These are phyloP conservation scores for Trichophyton benhamiae DNA, from an alignment of 2,329 filamentous ascomycete species.

Conservation along the genomic window DNA sequence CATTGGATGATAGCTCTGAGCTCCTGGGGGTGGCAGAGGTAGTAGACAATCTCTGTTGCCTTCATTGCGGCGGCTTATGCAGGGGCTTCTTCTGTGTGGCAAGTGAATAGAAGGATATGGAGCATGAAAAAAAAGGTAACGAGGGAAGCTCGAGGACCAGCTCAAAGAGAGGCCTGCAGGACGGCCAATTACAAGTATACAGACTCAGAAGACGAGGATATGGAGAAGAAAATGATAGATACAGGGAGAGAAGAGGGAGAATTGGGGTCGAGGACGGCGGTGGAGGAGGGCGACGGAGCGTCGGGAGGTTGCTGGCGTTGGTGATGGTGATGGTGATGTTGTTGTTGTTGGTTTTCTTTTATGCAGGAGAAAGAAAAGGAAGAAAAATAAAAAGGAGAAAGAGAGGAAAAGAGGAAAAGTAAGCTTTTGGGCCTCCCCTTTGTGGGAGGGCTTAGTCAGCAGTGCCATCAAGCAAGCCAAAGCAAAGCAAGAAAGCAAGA, in stretches of 20 bases:
- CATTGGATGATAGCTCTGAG: slow-evolving; percentile 80
- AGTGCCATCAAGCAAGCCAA: not conserved
- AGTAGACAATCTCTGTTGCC: slow-evolving; percentile 51
- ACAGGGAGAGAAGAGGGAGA: slow-evolving; percentile 5
- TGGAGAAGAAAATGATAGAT: not conserved
- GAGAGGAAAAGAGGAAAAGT: slow-evolving; percentile 8
- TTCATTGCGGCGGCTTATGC: slow-evolving; percentile 23
- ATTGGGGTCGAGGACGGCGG: slow-evolving; percentile 9
- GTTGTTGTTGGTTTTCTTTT: no score
- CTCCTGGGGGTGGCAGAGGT: slow-evolving; percentile 61
- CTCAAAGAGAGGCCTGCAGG: not conserved
- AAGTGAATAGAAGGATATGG: not conserved
- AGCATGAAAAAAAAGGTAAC: slow-evolving; percentile 11
- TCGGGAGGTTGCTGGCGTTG: no score
- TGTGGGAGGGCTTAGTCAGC: not conserved
- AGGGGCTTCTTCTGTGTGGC: not conserved
- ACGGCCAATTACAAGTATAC: slow-evolving; percentile 10
- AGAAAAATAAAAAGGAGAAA: slow-evolving; percentile 12
- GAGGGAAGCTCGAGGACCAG: slow-evolving; percentile 11
- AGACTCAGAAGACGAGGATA: not conserved
- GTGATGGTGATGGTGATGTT: no score
- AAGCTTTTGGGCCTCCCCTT: not conserved
- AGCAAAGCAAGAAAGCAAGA: no score
- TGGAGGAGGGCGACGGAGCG: not conserved
- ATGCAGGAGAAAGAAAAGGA: not conserved